These are phyloP conservation scores for Citrullus amarus DNA, from an alignment of 306 rosid species.

Conservation along the genomic window DNA sequence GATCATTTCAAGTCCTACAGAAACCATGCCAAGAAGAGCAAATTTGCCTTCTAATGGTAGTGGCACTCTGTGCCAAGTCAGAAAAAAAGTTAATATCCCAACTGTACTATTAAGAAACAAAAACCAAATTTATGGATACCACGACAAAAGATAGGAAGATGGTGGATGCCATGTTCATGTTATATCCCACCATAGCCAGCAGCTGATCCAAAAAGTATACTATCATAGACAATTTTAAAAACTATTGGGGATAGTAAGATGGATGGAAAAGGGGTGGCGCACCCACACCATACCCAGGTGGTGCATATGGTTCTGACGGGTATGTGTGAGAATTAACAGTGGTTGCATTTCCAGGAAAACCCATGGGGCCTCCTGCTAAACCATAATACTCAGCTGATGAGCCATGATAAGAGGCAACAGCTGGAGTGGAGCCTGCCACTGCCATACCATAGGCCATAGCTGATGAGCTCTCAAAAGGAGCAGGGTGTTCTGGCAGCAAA, in stretches of 20 bases:
- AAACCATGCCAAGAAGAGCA: not conserved
- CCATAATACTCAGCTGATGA: constrained; percentile 41
- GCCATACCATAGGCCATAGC: constrained; percentile 35
- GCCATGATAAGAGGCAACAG: constrained; percentile 30
- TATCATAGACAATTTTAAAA: constrained; percentile 7
- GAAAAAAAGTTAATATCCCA: not conserved
- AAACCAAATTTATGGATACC: not conserved
- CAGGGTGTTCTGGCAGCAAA: constrained; percentile 35
- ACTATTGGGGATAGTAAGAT: constrained; percentile 47
- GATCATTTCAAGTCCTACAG: not conserved
- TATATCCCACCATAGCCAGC: not conserved
- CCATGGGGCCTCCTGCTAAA: constrained; percentile 33
- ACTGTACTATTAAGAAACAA: not conserved
- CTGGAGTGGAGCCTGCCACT: constrained; percentile 33
- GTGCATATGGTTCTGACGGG: constrained; percentile 28
- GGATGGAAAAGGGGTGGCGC: constrained; percentile 32
- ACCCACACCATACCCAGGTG: constrained; percentile 31
- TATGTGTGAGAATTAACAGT: constrained; percentile 33
- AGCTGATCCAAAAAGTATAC: constrained; percentile 23
- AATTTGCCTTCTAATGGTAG: constrained; percentile 1
- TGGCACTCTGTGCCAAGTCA: constrained; percentile 7
- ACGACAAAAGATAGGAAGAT: not conserved
- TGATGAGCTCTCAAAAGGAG: constrained; percentile 28
- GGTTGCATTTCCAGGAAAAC: constrained; percentile 34
- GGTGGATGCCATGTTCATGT: constrained; percentile 10